Evolutionary conservation across 148 eudicot species (phyloP).

Genomic region (Chenopodium suecicum): DNA sequence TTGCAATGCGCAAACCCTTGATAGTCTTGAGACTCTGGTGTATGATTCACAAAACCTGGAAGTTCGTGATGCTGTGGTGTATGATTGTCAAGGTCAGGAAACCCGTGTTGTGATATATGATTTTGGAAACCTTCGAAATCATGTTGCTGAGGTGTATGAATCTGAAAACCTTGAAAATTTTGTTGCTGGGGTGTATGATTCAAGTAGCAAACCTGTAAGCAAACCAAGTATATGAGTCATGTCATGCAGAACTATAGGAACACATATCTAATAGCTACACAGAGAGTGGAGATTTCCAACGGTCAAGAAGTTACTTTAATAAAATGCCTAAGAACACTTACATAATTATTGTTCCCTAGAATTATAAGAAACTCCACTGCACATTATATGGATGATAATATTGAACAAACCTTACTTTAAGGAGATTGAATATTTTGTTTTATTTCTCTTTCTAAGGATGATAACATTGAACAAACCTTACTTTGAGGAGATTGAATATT

Average conservation of each 20-base stretch:
- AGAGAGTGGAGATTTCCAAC: background rate
- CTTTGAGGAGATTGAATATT: too few relatives aligned
- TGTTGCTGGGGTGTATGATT: constrained; percentile 27
- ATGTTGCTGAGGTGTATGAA: constrained; percentile 24
- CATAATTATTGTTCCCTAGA: background rate
- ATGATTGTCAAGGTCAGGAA: constrained; percentile 29
- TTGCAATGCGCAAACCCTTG: constrained; percentile 33
- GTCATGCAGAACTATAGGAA: background rate
- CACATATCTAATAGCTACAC: background rate
- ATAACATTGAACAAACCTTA: too few relatives aligned
- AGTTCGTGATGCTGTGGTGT: constrained; percentile 20
- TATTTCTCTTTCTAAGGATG: too few relatives aligned
- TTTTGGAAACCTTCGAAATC: constrained; percentile 26
- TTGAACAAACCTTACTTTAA: too few relatives aligned
- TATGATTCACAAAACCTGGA: constrained; percentile 22
- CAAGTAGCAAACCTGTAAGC: constrained; percentile 28
- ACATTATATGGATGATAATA: too few relatives aligned
- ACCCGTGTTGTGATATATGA: constrained; percentile 17
- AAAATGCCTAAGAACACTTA: background rate
- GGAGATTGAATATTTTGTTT: too few relatives aligned
- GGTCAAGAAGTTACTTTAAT: background rate
- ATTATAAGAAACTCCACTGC: background rate
- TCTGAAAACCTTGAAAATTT: constrained; percentile 26
- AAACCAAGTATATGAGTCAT: background rate
- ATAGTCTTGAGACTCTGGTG: constrained; percentile 21